phyloP scores from a whole-genome alignment of 805 yeast genomes.

The Monosporozyma aerobia region DNA sequence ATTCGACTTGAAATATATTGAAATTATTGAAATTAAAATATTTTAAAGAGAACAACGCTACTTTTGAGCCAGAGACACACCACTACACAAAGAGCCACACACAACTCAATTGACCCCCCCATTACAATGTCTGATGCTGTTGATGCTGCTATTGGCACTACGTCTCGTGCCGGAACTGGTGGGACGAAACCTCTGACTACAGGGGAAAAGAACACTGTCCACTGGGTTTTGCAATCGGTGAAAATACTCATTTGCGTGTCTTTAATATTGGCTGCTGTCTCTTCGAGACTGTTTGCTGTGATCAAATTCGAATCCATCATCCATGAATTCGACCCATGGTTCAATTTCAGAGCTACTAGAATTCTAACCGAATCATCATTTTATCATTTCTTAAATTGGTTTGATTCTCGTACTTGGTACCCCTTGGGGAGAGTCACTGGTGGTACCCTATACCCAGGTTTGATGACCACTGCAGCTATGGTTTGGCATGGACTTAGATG shows the following conservation, averaged over 20 bases:
- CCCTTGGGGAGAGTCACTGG: constrained; percentile 99
- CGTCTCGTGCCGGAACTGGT: background rate
- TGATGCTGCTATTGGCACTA: background rate
- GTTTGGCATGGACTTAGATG: constrained; percentile 66
- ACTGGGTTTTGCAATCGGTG: constrained; percentile 29
- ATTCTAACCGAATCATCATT: constrained; percentile 75
- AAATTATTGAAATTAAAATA: background rate
- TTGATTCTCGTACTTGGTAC: constrained; percentile 98
- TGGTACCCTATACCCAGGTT: constrained; percentile 95
- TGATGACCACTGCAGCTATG: constrained; percentile 94
- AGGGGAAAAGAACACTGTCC: background rate
- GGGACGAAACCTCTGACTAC: background rate
- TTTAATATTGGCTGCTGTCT: constrained; percentile 79
- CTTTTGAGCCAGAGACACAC: background rate
- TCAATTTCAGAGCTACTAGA: constrained; percentile 93
- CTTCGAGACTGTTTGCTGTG: constrained; percentile 91
- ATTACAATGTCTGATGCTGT: background rate
- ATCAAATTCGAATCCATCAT: constrained; percentile 92
- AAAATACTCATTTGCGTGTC: constrained; percentile 60
- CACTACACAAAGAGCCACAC: background rate
- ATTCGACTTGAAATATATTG: background rate
- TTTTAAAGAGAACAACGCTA: background rate
- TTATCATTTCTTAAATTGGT: constrained; percentile 94
- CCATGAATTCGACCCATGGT: constrained; percentile 97
- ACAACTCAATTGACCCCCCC: background rate